Evolutionary conservation across 2,329 filamentous ascomycete genomes (phyloP).

Genomic region (Neofusicoccum umdonicola): DNA sequence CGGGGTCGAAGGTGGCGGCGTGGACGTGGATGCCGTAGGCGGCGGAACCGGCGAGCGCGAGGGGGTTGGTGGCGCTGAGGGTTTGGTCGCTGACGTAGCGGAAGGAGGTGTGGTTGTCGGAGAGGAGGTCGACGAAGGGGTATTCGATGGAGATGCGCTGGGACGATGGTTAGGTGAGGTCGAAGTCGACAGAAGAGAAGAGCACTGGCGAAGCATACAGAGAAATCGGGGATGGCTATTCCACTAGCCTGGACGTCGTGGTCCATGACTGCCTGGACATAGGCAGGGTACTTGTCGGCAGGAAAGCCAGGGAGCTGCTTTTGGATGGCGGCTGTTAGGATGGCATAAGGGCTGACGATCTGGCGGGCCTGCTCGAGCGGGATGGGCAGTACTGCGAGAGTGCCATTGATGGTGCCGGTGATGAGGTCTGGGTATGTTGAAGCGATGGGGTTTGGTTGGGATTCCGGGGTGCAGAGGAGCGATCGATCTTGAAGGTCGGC

Average conservation of each 20-base stretch:
- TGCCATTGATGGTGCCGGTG: conserved; percentile 56
- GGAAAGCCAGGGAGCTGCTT: conserved; percentile 51
- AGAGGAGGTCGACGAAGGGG: conserved; percentile 55
- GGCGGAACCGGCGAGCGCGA: conserved; percentile 46
- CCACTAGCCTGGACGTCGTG: conserved; percentile 50
- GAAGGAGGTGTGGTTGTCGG: conserved; percentile 52
- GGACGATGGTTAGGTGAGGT: conserved; percentile 20
- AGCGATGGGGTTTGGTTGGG: conserved; percentile 50
- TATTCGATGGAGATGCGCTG: conserved; percentile 55
- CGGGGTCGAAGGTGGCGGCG: conserved; percentile 46
- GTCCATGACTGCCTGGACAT: conserved; percentile 51
- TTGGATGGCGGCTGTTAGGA: conserved; percentile 51
- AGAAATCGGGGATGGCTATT: conserved; percentile 48
- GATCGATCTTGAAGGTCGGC: neutral
- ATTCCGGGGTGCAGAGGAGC: conserved; percentile 26
- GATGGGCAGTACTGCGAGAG: conserved; percentile 53
- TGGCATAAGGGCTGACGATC: conserved; percentile 50
- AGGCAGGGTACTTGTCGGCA: conserved; percentile 52
- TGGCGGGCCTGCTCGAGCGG: conserved; percentile 45
- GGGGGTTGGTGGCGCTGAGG: conserved; percentile 43
- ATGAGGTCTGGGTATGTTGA: conserved; percentile 47
- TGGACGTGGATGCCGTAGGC: conserved; percentile 49
- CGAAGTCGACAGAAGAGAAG: neutral
- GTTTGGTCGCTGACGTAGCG: conserved; percentile 50
- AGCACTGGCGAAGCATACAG: conserved; percentile 35